phyloP scores from a whole-genome alignment of 2,329 filamentous ascomycete species.

The Geoglossum cookeanum region DNA sequence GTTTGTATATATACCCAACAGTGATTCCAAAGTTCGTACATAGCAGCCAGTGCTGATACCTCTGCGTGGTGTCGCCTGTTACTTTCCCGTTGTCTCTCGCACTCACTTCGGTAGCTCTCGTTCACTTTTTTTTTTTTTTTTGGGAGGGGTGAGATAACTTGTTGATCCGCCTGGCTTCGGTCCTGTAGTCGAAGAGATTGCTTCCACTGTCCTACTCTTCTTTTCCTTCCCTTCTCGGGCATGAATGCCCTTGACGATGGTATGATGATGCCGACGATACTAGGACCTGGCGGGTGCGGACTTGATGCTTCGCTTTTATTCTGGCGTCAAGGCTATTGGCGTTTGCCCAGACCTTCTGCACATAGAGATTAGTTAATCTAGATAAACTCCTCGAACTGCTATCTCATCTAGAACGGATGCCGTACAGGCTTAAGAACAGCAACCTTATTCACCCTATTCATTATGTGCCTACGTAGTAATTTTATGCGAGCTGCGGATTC shows the following conservation, averaged over 20 bases:
- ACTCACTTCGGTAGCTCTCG: background rate
- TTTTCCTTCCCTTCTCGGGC: background rate
- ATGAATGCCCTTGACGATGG: background rate
- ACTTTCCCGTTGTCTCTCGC: background rate
- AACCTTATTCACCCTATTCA: too few relatives aligned
- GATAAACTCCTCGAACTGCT: background rate
- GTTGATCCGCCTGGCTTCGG: background rate
- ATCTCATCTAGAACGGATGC: background rate
- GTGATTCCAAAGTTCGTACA: background rate
- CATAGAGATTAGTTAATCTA: background rate
- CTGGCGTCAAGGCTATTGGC: background rate
- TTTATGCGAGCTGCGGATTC: too few relatives aligned
- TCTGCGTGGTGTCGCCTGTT: background rate
- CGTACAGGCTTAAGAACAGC: too few relatives aligned
- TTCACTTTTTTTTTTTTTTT: background rate
- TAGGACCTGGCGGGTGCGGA: background rate
- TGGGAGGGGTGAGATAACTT: background rate
- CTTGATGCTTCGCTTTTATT: background rate
- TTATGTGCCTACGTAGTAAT: too few relatives aligned
- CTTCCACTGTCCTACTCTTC: background rate
- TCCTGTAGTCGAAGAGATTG: background rate
- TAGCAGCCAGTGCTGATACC: background rate
- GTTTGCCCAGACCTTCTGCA: background rate
- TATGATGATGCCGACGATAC: background rate
- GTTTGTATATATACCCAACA: background rate